Evolutionary conservation across 2,329 filamentous ascomycete species (phyloP), one percentile per base, ranked within the genome.

Genomic region (Ceratocystiopsis sp.): DNA sequence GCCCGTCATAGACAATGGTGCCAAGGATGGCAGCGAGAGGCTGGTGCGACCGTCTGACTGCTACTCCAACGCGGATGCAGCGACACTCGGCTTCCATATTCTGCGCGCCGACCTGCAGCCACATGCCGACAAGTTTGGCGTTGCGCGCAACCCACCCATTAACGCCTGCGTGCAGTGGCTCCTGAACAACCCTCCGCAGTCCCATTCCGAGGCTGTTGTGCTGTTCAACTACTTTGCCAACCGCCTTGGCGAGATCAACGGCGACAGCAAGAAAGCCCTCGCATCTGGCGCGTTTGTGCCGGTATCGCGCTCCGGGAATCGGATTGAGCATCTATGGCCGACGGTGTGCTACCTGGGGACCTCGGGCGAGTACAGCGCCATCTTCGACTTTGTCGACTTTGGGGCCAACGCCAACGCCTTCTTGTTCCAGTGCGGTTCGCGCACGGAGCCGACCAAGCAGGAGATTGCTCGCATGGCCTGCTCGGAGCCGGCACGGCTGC

Each of bases 381-480:
- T 98, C 32, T 94, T 98, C 51, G 86, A 96, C 56, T 98, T 95
- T 59, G 87, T 96, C 14, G 84, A 96, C 57, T 98, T 95, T 62
- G 86, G 89, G 0, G 64, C 70, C 33, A 78, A 89, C 55, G 89
- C 84, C 2, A 96, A 96, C 54, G 68, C 81, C 0, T 98, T 98
- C 54, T 64, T 98, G 16, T 74, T 86, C 52, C 83, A 84, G 48
- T 84, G 87, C 50, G 91, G 91, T 11, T 89, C 86, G 3, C 95
- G 93, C 60, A 78, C 75, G 49, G 89, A 98, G 59, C 91, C 91
- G 4, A 93, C 81, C 3, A 91, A 84, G 52, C 59, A 74, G 3
- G 91, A 98, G 58, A 74, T 98, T 51, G 89, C 87, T 5, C 70
- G 75, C 35, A 76, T 93, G 59, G 71, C 91, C n/a, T 84, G 85